A percentile compares a stretch with the other conserved stretches of the same genome.
Conservation (phyloP, 2,329 filamentous ascomycete species). For the Colletotrichum lindemuthianum region DNA sequence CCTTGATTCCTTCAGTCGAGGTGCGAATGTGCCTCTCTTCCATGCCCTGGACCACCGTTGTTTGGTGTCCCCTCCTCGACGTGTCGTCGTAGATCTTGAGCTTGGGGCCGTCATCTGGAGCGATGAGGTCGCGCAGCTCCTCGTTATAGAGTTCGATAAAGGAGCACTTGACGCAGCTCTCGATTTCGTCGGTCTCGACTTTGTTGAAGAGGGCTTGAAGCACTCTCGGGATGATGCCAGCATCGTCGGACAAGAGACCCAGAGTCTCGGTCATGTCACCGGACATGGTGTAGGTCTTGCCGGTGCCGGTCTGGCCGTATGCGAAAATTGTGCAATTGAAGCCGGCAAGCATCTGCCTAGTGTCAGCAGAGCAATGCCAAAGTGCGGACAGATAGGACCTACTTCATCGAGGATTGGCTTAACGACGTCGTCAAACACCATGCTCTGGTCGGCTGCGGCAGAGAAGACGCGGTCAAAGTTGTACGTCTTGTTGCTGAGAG, state of each 20-base stretch:
- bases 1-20: conserved; percentile 85
- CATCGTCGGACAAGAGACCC: conserved; percentile 87
- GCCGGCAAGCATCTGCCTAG: conserved; percentile 81
- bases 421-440: conserved; percentile 96
- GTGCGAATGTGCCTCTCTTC: conserved; percentile 93
- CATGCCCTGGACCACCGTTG: conserved; percentile 95
- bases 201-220: conserved; percentile 88
- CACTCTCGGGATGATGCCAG: conserved; percentile 94
- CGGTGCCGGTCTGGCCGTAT: conserved; percentile 97
- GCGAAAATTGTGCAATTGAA: conserved; percentile 99
- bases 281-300: conserved; percentile 99
- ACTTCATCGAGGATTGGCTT: conserved; percentile 93
- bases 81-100: conserved; percentile 96
- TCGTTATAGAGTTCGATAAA: conserved; percentile 99
- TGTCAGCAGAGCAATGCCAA: neutral
- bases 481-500: conserved; percentile 95
- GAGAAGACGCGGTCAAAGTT: conserved; percentile 98
- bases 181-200: conserved; percentile 79
- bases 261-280: conserved; percentile 92
- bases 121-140: conserved; percentile 89
- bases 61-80: conserved; percentile 83
- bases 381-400: conserved; percentile 41
- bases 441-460: conserved; percentile 89
- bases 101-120: conserved; percentile 82
- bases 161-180: conserved; percentile 94